Evolutionary conservation across 371 early-diverging fungal species (phyloP).

Genomic region (Chytridium lagenaria): DNA sequence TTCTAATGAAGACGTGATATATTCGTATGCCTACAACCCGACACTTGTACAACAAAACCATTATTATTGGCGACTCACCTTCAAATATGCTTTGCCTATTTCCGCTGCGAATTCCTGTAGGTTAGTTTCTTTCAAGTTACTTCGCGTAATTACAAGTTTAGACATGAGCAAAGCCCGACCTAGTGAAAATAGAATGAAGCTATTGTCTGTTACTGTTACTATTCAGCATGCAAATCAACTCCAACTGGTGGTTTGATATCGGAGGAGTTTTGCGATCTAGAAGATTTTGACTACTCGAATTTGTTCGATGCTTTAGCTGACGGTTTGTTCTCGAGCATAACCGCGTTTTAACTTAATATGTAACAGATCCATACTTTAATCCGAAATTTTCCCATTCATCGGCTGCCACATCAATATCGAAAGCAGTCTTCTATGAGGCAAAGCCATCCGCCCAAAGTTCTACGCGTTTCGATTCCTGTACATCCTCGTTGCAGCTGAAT

Average conservation of each 20-base stretch:
- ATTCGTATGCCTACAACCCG: constrained; percentile 14
- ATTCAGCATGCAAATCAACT: constrained; percentile 11
- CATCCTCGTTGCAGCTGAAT: background rate
- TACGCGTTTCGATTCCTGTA: constrained; percentile 4
- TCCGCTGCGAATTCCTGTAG: constrained; percentile 13
- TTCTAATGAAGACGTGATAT: constrained; percentile 15
- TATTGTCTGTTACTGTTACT: constrained; percentile 7
- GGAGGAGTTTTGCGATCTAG: constrained; percentile 33
- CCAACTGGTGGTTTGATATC: background rate
- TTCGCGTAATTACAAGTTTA: no score
- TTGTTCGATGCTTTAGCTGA: constrained; percentile 42
- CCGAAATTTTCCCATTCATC: constrained; percentile 41
- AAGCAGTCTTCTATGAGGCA: constrained; percentile 17
- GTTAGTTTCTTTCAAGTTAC: background rate
- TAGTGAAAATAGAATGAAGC: background rate
- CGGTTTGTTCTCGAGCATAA: constrained; percentile 28
- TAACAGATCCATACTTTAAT: constrained; percentile 46
- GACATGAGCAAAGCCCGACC: constrained; percentile 10
- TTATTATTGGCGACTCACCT: background rate
- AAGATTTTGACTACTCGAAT: constrained; percentile 47
- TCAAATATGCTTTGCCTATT: constrained; percentile 8
- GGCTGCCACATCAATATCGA: constrained; percentile 40
- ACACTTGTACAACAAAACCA: background rate
- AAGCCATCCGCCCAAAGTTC: background rate
- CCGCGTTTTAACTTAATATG: background rate